Conservation (phyloP, 2,329 filamentous ascomycete genomes). For the Alternaria ethzedia region DNA sequence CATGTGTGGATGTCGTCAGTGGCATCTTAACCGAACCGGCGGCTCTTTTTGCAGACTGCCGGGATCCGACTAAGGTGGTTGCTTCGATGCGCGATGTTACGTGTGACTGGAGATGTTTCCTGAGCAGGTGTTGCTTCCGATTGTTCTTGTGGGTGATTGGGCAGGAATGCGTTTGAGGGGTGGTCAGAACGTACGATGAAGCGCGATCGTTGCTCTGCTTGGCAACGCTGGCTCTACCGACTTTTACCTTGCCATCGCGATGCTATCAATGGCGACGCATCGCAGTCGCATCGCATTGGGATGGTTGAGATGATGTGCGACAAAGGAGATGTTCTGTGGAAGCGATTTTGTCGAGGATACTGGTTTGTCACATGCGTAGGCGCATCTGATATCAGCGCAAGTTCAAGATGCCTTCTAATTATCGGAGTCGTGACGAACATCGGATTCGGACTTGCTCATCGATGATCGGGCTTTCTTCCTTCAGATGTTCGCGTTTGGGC, state of each 20-base stretch:
- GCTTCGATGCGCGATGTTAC: neutral
- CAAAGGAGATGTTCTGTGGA: neutral
- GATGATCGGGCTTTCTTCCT: neutral
- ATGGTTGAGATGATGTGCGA: neutral
- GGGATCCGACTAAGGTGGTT: slow-evolving; percentile 5
- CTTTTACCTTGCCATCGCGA: neutral
- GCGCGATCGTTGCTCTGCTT: slow-evolving; percentile 1
- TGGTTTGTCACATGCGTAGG: neutral
- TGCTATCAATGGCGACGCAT: neutral
- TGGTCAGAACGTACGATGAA: neutral
- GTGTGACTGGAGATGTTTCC: slow-evolving; percentile 7
- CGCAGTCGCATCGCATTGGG: neutral
- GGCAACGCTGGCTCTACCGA: neutral
- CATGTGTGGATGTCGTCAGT: slow-evolving; percentile 12
- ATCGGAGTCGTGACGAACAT: neutral
- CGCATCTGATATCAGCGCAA: neutral
- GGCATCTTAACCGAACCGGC: slow-evolving; percentile 8
- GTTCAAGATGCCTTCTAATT: neutral
- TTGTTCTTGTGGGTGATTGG: neutral
- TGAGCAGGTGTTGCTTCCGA: slow-evolving; percentile 3
- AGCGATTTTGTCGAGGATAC: neutral
- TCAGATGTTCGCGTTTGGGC: neutral
- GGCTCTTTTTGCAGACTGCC: neutral
- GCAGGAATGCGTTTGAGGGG: neutral
- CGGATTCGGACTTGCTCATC: neutral